These are phyloP conservation scores for Collybia mongolica DNA, from an alignment of 768 basidiomycete species.

Conservation along the genomic window DNA sequence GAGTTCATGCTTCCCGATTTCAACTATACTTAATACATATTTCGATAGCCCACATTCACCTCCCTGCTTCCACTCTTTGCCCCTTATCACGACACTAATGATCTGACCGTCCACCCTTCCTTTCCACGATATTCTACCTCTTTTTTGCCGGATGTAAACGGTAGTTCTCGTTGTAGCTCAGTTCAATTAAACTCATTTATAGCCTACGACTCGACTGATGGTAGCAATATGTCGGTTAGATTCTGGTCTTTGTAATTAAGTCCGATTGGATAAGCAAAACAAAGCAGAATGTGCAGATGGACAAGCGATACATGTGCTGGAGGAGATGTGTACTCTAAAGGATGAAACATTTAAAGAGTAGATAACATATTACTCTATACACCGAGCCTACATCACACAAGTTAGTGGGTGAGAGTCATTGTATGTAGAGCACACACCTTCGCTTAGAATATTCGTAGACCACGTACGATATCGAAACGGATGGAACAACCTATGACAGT, in stretches of 20 bases:
- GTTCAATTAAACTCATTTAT: no score
- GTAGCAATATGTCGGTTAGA: background rate
- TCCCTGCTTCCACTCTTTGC: conserved; percentile 8
- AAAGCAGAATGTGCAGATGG: conserved; percentile 11
- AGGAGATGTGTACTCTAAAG: conserved; percentile 9
- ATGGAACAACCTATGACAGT: conserved; percentile 76
- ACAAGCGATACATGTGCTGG: conserved; percentile 1
- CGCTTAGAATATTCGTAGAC: conserved; percentile 89
- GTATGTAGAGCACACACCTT: conserved; percentile 44
- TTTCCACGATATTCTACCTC: conserved; percentile 9
- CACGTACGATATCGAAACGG: conserved; percentile 95
- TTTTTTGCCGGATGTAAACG: background rate
- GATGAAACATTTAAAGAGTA: conserved; percentile 5
- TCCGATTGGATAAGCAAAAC: conserved; percentile 3
- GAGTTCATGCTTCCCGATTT: conserved; percentile 8
- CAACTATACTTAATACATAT: conserved; percentile 12
- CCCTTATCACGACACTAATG: conserved; percentile 19
- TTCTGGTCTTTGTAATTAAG: background rate
- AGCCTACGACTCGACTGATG: background rate
- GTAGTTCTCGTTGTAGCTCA: no score
- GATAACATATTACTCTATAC: conserved; percentile 39
- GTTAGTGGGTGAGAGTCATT: conserved; percentile 9
- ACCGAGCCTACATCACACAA: conserved; percentile 48
- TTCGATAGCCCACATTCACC: conserved; percentile 4
- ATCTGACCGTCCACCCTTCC: conserved; percentile 21